phyloP scores from a whole-genome alignment of 2,329 filamentous ascomycete genomes.

The Cladophialophora immunda region DNA sequence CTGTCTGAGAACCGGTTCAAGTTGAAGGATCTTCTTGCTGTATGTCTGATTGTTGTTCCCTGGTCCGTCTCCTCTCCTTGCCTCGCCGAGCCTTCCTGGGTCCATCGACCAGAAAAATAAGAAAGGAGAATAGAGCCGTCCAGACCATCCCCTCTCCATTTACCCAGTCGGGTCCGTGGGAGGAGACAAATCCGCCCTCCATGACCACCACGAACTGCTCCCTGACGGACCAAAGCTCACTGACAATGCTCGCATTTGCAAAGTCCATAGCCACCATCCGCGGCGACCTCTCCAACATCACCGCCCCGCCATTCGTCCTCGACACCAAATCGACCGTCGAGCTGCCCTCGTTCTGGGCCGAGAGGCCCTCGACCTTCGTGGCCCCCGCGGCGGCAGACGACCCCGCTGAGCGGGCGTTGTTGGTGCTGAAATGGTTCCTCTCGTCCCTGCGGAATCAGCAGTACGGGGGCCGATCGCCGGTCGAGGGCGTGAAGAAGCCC shows the following conservation, averaged over 20 bases:
- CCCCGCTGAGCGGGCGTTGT: conserved; percentile 79
- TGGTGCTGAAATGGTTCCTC: conserved; percentile 97
- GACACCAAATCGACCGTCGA: conserved; percentile 80
- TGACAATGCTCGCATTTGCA: not conserved
- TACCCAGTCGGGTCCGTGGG: too few species aligned
- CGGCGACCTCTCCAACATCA: conserved; percentile 81
- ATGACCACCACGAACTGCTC: too few species aligned
- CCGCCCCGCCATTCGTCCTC: conserved; percentile 83
- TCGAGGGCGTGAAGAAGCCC: conserved; percentile 40
- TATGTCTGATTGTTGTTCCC: conserved; percentile 13
- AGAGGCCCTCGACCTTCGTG: conserved; percentile 78
- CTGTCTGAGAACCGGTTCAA: conserved; percentile 41
- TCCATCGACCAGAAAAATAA: not conserved
- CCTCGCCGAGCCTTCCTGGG: not conserved
- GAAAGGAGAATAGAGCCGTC: not conserved
- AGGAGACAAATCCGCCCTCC: not conserved
- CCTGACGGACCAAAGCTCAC: too few species aligned
- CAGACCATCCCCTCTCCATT: too few species aligned
- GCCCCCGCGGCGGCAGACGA: conserved; percentile 82
- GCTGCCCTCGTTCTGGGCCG: conserved; percentile 84
- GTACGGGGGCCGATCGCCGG: conserved; percentile 47
- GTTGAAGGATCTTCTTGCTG: conserved; percentile 45
- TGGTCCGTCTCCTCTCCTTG: not conserved
- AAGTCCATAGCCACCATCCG: conserved; percentile 80
- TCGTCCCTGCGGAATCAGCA: conserved; percentile 86